phyloP scores from a whole-genome alignment of 1,284 basidiomycete genomes.

The Puccinia polysora region DNA sequence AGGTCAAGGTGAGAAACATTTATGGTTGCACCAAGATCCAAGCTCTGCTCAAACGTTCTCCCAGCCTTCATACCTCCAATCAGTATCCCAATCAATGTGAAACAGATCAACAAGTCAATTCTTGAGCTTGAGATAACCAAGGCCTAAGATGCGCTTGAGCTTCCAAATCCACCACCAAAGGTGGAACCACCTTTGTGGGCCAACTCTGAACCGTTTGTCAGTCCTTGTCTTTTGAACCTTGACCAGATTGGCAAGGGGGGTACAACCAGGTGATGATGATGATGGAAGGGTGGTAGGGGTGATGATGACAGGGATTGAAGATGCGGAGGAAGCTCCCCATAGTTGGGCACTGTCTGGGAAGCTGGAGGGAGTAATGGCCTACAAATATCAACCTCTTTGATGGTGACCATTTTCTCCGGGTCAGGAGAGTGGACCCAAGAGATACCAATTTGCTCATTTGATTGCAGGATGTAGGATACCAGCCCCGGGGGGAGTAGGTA shows the following conservation, averaged over 20 bases:
- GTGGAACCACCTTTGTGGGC: conserved; percentile 21
- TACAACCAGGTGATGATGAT: neutral
- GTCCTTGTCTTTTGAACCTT: neutral
- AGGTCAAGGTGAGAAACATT: no score
- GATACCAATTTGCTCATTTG: neutral
- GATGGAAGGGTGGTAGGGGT: neutral
- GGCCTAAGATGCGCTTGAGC: neutral
- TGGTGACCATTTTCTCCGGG: neutral
- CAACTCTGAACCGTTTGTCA: conserved; percentile 9
- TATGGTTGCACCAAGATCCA: no score
- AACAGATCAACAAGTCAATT: conserved; percentile 24
- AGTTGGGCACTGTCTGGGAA: neutral
- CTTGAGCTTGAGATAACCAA: neutral
- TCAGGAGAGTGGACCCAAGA: neutral
- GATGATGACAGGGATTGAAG: neutral
- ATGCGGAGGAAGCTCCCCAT: neutral
- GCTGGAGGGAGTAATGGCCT: conserved; percentile 13
- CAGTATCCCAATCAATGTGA: conserved; percentile 35
- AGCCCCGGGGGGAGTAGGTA: conserved; percentile 3
- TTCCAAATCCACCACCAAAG: conserved; percentile 27
- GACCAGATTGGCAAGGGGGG: neutral
- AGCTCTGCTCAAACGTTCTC: conserved; percentile 25
- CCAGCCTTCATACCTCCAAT: conserved; percentile 36
- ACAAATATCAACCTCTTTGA: neutral
- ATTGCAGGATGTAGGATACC: neutral